Evolutionary conservation across 176 grass and related monocot species (phyloP), one percentile per base, ranked within the genome.

Genomic region (Avena eriantha): DNA sequence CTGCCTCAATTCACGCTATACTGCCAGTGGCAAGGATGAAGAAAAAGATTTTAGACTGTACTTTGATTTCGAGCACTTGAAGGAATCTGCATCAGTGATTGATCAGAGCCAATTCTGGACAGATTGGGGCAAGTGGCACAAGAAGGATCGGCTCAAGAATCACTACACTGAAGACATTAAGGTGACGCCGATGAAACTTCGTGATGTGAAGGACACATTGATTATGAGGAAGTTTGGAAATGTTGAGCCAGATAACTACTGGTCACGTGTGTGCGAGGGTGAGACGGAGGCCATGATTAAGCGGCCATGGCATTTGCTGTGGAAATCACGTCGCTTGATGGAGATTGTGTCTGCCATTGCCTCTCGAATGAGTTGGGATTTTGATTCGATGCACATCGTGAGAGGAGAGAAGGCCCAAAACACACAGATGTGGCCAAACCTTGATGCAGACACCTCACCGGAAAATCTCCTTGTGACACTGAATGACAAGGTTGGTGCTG

Each of bases 11-110:
- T 90, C 88, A 33, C 76, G 82, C 49, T 95, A 95, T 69, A 95
- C 96, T 16, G 12, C 76, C 3, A 92, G 73, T 65, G 87, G 87
- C 63, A 85, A 92, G 75, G 89, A 98, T 54, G 93, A 93, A 80
- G 88, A 86, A 3, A 98, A 86, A 50, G 96, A 98, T 87, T 98
- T 98, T 84, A 89, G 93, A 69, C 93, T 95, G 56, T 98, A 95
- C 89, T 95, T 95, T 82, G 93, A 98, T 86, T 98, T 98, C 19
- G 93, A 95, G 71, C 96, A 95, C 80, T 53, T 98, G 64, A 95
- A 90, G 83, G 69, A 95, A 51, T 98, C 88, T 0, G 84, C 93
- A 10, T 91, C 93, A 0, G 96, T 98, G 36, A 89, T 98, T 8
- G 93, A 95, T 54, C 91, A 98, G 69, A 73, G 82, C 23, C 91